Evolutionary conservation across 495 filamentous ascomycete species (phyloP), one percentile per base, ranked within the genome.

Genomic region (Ramalina intermedia): DNA sequence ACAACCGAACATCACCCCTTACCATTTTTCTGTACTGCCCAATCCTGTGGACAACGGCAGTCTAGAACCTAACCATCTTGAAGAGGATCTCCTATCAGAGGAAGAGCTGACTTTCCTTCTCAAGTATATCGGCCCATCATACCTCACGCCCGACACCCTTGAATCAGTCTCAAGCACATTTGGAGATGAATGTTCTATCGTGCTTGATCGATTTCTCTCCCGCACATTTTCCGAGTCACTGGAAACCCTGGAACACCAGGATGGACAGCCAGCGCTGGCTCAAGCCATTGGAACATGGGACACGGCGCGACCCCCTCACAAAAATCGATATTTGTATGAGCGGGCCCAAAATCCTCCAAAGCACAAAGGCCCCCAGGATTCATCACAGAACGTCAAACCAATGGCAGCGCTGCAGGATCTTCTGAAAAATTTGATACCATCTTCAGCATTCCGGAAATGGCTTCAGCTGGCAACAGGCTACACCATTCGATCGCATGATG

Each of bases 61-160:
- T 24, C 62, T 58, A 4, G 63, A 70, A 9, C 57, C 60, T 7
- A 68, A 74, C 21, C 37, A 42, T 9, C 38, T 62, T 9, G 58
- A 65, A 12, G 67, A 66, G 4, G 66, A 72, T 14, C 63, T 68
- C 7, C 75, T 96, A 18, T 75, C 81, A 18, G 81, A 83, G 55
- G 66, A 69, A 12, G 90, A 99, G 46, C 66, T 94, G 11, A 80
- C 85, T 37, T 94, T 95, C 65, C 68, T 99, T 20, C 70, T 96
- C 11, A 79, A 89, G 51, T 99, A 85, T 66, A 78, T 99, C 56
- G 72, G 82, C 8, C 88, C 91, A 0, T 84, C 79, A 2, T 96
- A 95, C 58, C 74, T 99, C n/a, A 93, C 86, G 0, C 91, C 91
- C 1, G 87, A 95, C 60, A 94, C 88, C 17, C 75, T 94, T 20